Evolutionary conservation across 208 protist species (phyloP).

Genomic region (Leishmania lainsoni): DNA sequence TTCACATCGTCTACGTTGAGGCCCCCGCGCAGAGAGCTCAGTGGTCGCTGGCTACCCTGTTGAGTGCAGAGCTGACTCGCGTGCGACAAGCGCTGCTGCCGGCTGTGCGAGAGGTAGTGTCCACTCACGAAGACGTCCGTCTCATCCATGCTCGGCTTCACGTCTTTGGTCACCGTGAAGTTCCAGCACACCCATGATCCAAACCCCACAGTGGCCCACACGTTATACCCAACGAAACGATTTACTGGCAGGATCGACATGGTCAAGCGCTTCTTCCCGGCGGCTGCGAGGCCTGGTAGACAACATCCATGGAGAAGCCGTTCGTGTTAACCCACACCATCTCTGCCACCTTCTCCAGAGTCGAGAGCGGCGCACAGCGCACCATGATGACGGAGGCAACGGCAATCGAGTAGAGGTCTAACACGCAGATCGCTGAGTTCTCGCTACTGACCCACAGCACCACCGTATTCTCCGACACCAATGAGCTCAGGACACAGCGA

Average conservation of each 20-base stretch:
- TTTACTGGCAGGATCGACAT: too few relatives aligned
- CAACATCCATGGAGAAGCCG: slow-evolving; percentile 46
- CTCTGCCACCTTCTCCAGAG: slow-evolving; percentile 51
- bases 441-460: slow-evolving; percentile 74
- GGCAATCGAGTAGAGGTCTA: slow-evolving; percentile 43
- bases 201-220: too few relatives aligned
- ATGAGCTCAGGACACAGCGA: slow-evolving; percentile 38
- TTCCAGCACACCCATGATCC: too few relatives aligned
- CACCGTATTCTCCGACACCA: slow-evolving; percentile 39
- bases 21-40: not conserved
- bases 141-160: too few relatives aligned
- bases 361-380: slow-evolving; percentile 54
- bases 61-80: slow-evolving; percentile 5
- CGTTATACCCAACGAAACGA: too few relatives aligned
- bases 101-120: too few relatives aligned
- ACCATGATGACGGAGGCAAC: slow-evolving; percentile 43
- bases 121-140: too few relatives aligned
- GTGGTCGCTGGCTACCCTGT: slow-evolving; percentile 5
- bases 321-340: slow-evolving; percentile 72
- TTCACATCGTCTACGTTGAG: slow-evolving; percentile 5
- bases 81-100: slow-evolving; percentile 25
- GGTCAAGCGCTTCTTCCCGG: slow-evolving; percentile 27
- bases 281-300: slow-evolving; percentile 43
- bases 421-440: slow-evolving; percentile 63
- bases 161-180: too few relatives aligned